phyloP scores from a whole-genome alignment of 1,284 basidiomycete genomes.

The Sporisorium exsertum region DNA sequence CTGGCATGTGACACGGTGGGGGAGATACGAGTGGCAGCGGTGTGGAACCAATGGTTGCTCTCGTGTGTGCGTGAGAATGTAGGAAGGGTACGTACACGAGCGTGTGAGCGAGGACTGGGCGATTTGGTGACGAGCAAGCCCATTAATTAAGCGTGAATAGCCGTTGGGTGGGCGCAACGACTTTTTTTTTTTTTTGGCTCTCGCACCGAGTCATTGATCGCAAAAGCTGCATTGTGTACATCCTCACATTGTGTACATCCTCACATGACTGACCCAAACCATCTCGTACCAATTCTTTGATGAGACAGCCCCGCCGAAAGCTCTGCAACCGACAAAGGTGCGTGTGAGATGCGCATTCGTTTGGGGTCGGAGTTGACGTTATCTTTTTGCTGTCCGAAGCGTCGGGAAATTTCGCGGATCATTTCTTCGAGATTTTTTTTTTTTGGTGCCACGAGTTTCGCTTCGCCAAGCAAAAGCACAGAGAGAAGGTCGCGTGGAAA shows the following conservation, averaged over 20 bases:
- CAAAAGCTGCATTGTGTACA: not conserved
- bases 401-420: slow-evolving; percentile 14
- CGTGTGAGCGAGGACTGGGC: not conserved
- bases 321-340: not conserved
- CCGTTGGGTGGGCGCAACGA: not conserved
- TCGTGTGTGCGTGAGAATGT: not conserved
- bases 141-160: slow-evolving; percentile 18
- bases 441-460: not conserved
- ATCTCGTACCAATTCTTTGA: not conserved
- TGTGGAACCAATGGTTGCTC: not conserved
- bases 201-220: slow-evolving; percentile 1
- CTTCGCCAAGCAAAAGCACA: not conserved
- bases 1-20: not conserved
- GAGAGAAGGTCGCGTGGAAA: not conserved
- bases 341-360: not conserved
- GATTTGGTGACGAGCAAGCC: not conserved
- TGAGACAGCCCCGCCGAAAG: not conserved
- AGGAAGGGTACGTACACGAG: not conserved
- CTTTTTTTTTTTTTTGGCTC: not conserved
- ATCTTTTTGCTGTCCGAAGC: not conserved
- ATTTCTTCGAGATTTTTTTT: not conserved
- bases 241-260: too few relatives aligned
- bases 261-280: too few relatives aligned
- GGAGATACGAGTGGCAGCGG: not conserved
- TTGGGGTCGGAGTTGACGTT: not conserved